phyloP scores from a whole-genome alignment of 257 asterid species.

The Solanum ahanhuiri region DNA sequence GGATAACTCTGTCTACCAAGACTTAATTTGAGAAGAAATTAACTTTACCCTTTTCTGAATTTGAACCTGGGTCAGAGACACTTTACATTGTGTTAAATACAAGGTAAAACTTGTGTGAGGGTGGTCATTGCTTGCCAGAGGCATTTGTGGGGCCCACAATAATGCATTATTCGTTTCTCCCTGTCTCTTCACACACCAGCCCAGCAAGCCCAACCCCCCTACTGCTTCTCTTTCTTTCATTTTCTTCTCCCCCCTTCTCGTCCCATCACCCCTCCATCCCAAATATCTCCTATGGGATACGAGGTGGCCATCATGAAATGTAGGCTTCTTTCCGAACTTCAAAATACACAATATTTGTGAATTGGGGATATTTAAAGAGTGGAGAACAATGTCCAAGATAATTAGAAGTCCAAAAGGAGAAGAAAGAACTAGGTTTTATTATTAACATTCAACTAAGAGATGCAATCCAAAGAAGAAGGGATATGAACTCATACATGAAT shows the following conservation, averaged over 20 bases:
- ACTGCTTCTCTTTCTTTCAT: background rate
- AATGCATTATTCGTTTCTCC: background rate
- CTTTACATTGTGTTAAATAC: background rate
- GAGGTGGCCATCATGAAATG: background rate
- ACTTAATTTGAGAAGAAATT: background rate
- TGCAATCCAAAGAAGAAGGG: background rate
- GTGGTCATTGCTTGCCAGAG: background rate
- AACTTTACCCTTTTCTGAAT: background rate
- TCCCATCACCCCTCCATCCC: background rate
- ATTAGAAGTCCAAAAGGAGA: background rate
- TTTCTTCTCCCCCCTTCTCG: background rate
- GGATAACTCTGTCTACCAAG: background rate
- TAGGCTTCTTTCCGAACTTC: background rate
- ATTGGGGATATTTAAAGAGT: background rate
- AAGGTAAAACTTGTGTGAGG: background rate
- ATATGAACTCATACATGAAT: background rate
- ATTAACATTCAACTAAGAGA: background rate
- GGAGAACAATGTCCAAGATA: background rate
- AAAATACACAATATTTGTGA: background rate
- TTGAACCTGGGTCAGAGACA: background rate
- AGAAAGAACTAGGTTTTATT: background rate
- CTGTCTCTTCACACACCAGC: background rate
- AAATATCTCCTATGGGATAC: background rate
- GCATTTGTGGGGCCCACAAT: background rate
- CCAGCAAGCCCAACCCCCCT: background rate